phyloP scores from a whole-genome alignment of 176 grass and related monocot species.

The Aegilops sharonensis region DNA sequence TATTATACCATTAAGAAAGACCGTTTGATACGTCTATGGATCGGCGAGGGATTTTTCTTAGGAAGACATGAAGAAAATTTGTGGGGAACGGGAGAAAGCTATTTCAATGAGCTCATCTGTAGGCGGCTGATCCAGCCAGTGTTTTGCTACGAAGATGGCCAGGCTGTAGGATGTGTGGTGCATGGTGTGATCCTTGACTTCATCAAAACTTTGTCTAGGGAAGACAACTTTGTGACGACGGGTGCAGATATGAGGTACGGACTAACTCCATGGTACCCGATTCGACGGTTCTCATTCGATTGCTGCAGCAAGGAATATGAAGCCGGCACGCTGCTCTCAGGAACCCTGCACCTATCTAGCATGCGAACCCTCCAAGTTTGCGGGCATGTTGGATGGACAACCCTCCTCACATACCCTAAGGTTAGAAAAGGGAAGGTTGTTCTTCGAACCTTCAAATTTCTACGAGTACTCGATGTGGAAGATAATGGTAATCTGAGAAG shows the following conservation, averaged over 20 bases:
- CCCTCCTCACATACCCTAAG: too few relatives aligned
- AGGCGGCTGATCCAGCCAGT: background rate
- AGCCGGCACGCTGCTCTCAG: too few relatives aligned
- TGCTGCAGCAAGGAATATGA: background rate
- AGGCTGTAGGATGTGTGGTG: background rate
- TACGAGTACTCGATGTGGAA: slow-evolving; percentile 12
- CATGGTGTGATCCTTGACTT: background rate
- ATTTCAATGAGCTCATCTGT: background rate
- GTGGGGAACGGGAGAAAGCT: background rate
- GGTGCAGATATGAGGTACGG: background rate
- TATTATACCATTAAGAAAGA: background rate
- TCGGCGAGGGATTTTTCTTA: background rate
- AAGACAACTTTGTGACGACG: background rate
- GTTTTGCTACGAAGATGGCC: background rate
- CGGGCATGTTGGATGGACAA: background rate
- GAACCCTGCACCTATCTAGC: background rate
- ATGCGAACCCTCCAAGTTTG: background rate
- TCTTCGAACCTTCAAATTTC: background rate
- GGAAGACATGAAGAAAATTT: background rate
- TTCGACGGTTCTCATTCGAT: background rate
- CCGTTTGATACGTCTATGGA: background rate
- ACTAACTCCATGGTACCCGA: background rate
- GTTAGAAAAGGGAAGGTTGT: too few relatives aligned
- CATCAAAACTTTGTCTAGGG: background rate
- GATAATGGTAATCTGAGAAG: background rate